Evolutionary conservation across 1,284 basidiomycete species (phyloP), one percentile per base, ranked within the genome.

Genomic region (Fistulinella cinereoalba): DNA sequence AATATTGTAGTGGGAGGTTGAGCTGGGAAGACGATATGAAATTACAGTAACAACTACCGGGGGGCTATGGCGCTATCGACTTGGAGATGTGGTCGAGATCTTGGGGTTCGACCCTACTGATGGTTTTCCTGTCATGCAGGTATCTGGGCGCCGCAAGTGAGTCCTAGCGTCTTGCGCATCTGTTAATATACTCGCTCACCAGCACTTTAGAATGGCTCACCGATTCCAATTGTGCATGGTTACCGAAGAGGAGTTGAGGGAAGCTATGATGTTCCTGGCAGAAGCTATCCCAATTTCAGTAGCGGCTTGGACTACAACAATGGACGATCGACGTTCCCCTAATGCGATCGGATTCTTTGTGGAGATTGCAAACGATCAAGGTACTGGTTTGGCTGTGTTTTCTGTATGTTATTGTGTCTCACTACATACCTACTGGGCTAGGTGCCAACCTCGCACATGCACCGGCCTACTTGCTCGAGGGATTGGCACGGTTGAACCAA

Each of bases 61-160:
- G 1, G 57, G 60, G 12, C 21, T 61, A n/a, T 61, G 61, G 61
- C 52, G 60, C 3, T 62, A 61, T 46, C 47, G 52, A 23, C 38
- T 57, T 1, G 52, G 46, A 1, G 59, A 64, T 15, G 44, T 64
- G 31, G 34, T 64, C 27, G 49, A 60, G 38, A 43, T 64, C 23
- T 36, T 37, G 6, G 57, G 57, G 6, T 61, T 61, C 11, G 52
- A 57, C 22, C 38, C 57, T 2, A 33, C 12, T 2, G 53, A 53
- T 37, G 61, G 59, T 6, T 23, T 38, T 4, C 59, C 59, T 12
- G 32, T 61, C 38, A 36, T 60, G 4, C 42, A 29, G 15, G 61
- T 52, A 33, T 22, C 53, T 18, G 50, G 53, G 29, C 55, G 57
- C 24, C 39, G 44, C 43, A 43, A 50, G 53, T 51, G 23, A 46